These are phyloP conservation scores for Cladosporium colombiae DNA, from an alignment of 2,329 filamentous ascomycete genomes.

Conservation along the genomic window DNA sequence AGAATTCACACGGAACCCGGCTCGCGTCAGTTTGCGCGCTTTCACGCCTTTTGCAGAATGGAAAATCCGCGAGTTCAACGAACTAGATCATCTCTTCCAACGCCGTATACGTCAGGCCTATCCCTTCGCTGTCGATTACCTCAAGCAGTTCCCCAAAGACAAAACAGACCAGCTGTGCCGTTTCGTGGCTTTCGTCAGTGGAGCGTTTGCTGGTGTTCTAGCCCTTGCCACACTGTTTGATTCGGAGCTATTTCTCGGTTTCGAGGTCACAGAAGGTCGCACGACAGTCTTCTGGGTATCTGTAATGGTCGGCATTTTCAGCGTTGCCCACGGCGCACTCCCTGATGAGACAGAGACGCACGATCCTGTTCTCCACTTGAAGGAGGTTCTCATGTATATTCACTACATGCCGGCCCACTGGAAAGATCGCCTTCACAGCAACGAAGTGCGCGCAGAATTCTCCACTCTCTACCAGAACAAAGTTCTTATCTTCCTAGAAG, in stretches of 20 bases:
- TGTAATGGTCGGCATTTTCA: conserved; percentile 80
- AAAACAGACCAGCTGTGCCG: conserved; percentile 84
- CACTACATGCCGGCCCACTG: conserved; percentile 90
- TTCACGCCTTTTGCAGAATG: conserved; percentile 94
- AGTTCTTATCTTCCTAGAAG: conserved; percentile 86
- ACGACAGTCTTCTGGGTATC: conserved; percentile 90
- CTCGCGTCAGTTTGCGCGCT: conserved; percentile 79
- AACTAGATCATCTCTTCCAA: conserved; percentile 87
- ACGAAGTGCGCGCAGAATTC: conserved; percentile 90
- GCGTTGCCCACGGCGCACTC: conserved; percentile 76
- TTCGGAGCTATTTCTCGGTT: conserved; percentile 84
- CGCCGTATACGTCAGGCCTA: conserved; percentile 92
- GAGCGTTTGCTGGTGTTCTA: conserved; percentile 82
- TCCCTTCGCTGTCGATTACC: conserved; percentile 85
- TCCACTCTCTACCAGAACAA: conserved; percentile 89
- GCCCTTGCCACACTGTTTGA: conserved; percentile 83
- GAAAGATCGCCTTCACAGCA: conserved; percentile 86
- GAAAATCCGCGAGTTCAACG: conserved; percentile 99
- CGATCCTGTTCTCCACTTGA: conserved; percentile 85
- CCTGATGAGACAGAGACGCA: conserved; percentile 85
- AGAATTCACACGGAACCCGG: conserved; percentile 93
- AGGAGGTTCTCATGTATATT: conserved; percentile 87
- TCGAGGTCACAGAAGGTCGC: conserved; percentile 85
- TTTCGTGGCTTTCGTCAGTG: conserved; percentile 84
- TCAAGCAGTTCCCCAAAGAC: conserved; percentile 95